These are phyloP conservation scores for Suillus discolor DNA, from an alignment of 768 basidiomycete species.

Conservation along the genomic window DNA sequence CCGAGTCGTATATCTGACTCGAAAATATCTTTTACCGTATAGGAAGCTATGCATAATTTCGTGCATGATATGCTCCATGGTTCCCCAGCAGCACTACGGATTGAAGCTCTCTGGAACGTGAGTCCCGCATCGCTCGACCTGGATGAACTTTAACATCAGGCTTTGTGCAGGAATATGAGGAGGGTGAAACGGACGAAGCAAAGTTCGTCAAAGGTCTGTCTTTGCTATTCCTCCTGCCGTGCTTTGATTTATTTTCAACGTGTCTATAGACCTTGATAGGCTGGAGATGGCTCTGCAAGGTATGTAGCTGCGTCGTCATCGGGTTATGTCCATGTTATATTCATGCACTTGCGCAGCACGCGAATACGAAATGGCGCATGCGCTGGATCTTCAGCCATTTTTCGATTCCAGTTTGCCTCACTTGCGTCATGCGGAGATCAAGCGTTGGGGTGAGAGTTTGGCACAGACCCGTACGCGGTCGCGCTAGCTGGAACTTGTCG, in stretches of 20 bases:
- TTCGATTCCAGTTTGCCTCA: conserved; percentile 80
- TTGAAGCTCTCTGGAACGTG: conserved; percentile 74
- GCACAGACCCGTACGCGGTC: neutral
- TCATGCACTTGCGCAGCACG: conserved; percentile 44
- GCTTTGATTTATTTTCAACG: neutral
- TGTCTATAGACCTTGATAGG: conserved; percentile 69
- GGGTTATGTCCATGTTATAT: neutral
- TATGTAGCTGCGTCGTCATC: conserved; percentile 18
- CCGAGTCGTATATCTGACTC: conserved; percentile 8
- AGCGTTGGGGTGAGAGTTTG: conserved; percentile 62
- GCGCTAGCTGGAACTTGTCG: neutral
- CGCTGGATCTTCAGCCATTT: conserved; percentile 64
- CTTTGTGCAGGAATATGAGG: conserved; percentile 79
- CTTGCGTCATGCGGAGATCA: conserved; percentile 71
- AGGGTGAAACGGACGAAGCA: conserved; percentile 69
- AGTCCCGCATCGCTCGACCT: conserved; percentile 13
- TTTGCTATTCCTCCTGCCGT: neutral
- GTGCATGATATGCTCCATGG: conserved; percentile 86
- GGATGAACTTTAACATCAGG: neutral
- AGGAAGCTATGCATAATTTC: conserved; percentile 93
- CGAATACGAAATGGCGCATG: conserved; percentile 69
- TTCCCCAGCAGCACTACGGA: conserved; percentile 65
- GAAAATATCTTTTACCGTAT: conserved; percentile 11
- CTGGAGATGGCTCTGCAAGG: conserved; percentile 91
- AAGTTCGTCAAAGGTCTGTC: conserved; percentile 81